These are phyloP conservation scores for Inonotus hispidus DNA, from an alignment of 1,284 basidiomycete species.

Conservation along the genomic window DNA sequence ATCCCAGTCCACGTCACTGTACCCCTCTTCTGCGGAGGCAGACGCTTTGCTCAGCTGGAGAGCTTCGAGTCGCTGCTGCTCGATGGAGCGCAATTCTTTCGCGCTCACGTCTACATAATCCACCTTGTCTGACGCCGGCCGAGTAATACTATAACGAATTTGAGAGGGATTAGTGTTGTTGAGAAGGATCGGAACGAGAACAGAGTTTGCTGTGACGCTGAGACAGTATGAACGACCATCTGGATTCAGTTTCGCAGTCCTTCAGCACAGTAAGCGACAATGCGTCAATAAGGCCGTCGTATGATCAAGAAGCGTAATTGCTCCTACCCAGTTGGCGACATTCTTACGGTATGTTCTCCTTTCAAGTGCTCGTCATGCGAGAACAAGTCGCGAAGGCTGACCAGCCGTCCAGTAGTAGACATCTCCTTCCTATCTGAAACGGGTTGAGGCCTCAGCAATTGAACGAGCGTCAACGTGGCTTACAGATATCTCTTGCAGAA, in stretches of 20 bases:
- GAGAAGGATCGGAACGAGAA: constrained; percentile 76
- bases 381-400: constrained; percentile 35
- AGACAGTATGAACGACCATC: constrained; percentile 67
- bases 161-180: constrained; percentile 84
- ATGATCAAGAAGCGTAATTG: not conserved
- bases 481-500: constrained; percentile 15
- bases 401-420: constrained; percentile 42
- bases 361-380: constrained; percentile 59
- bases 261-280: constrained; percentile 17
- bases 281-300: not conserved
- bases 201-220: constrained; percentile 44
- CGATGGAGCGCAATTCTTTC: constrained; percentile 65
- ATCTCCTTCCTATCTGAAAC: constrained; percentile 25
- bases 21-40: constrained; percentile 25
- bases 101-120: constrained; percentile 52
- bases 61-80: constrained; percentile 48
- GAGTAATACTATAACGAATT: constrained; percentile 72
- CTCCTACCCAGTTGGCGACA: constrained; percentile 68
- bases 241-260: constrained; percentile 81
- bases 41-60: constrained; percentile 42
- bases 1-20: constrained; percentile 22
- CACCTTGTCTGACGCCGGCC: constrained; percentile 52
- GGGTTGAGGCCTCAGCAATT: not conserved
- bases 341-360: constrained; percentile 85
- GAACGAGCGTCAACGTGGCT: not conserved